Base-by-base conservation (phyloP, 768 basidiomycete species). In the Agrocybe praecox region DNA sequence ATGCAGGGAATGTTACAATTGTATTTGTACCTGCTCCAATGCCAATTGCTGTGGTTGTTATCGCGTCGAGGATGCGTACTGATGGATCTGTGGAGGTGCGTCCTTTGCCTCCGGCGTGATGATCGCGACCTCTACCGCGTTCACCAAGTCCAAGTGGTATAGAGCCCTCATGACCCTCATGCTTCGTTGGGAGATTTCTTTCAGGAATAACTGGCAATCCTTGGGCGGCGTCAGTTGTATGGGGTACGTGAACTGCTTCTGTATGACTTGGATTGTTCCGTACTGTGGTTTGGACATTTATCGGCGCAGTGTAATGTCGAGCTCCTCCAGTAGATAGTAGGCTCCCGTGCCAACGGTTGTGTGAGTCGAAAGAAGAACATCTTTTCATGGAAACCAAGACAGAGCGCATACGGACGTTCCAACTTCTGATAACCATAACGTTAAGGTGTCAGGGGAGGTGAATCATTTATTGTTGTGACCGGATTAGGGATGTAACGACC, bases 31-130 rank as follows among this genome's bases (percentile, higher is more conserved):
- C 81, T 72, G 88, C 79, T 50, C 77, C 76, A 57, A 89, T 71
- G 17, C 86, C 86, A 61, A 88, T 73, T 15, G 84, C 64, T 0
- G 86, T 83, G 7, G 85, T 87, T 29, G 86, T 63, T 10, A 83
- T 76, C 29, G 82, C 84, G 70, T 88, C 85, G n/a, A 77, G 57
- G 21, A 80, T 15, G n/a, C 36, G 36, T n/a, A 3, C 36, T 40
- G 36, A 14, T 40, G 36, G 6, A n/a, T 40, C 14, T 40, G 36
- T 40, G 36, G 36, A 40, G 12, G 36, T 14, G 12, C 6, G 36
- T 40, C 36, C n/a, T n/a, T 40, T n/a, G 5, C 36, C 36, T 4
- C 36, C 36, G 12, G 14, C n/a, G 4, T 14, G 36, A 40, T 12
- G 36, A 40, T 40, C n/a, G 12, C 14, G 36, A 14, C 14, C 36